A percentile compares a stretch with the other conserved stretches of the same genome.
Conservation (phyloP, 129 eudicot genomes). For the Centrapalus pauciflorus region DNA sequence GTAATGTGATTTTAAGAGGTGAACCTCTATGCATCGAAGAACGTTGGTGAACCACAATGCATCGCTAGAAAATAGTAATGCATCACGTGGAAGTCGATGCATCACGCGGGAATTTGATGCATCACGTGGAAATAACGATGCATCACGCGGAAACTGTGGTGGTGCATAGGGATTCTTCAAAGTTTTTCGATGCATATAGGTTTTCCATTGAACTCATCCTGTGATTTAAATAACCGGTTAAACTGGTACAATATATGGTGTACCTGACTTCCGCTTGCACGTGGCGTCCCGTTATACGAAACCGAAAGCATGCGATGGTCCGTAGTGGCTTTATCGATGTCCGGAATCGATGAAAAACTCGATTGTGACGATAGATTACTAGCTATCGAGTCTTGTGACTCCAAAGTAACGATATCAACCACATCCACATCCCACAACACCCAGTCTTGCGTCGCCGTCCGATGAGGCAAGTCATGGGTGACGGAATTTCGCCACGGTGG, state of each 20-base stretch:
- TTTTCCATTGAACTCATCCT: no score
- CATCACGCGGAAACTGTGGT: no score
- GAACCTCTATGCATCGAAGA: no score
- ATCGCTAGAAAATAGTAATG: no score
- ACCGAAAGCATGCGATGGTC: constrained; percentile 1
- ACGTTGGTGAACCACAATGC: no score
- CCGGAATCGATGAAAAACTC: constrained; percentile 31
- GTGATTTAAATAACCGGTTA: neutral
- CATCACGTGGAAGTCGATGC: no score
- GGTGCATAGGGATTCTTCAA: no score
- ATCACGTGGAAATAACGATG: no score
- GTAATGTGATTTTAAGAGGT: no score
- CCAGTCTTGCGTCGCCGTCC: constrained; percentile 69
- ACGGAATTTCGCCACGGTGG: constrained; percentile 82
- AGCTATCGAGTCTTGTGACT: constrained; percentile 33
- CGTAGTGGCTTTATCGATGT: constrained; percentile 12
- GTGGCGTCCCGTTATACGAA: constrained; percentile 16
- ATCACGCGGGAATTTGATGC: no score
- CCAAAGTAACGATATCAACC: constrained; percentile 33
- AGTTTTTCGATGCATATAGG: no score
- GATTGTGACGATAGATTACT: constrained; percentile 26
- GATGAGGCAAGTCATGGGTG: constrained; percentile 65
- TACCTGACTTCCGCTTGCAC: constrained; percentile 41
- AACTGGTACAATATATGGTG: neutral
- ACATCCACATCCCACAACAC: constrained; percentile 76